Conservation (phyloP, 495 filamentous ascomycete species). For the Aspergillus indologenus region DNA sequence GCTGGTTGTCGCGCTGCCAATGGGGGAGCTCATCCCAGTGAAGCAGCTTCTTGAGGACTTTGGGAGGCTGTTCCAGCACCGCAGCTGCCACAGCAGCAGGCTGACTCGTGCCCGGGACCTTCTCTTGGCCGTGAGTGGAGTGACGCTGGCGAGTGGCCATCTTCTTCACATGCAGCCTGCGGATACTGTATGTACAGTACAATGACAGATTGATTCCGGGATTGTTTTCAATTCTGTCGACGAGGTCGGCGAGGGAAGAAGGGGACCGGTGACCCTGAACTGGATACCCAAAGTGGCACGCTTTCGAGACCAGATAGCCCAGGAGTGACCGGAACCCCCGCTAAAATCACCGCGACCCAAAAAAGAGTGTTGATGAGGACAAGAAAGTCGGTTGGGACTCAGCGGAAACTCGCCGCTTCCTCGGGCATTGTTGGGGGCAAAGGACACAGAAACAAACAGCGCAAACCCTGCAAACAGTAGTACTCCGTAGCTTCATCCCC, state of each 20-base stretch:
- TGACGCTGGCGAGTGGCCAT: constrained; percentile 41
- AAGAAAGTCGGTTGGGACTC: constrained; percentile 6
- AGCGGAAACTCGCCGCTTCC: not conserved
- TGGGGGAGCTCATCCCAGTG: constrained; percentile 62
- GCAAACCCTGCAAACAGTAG: not conserved
- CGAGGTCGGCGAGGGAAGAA: not conserved
- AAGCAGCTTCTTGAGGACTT: constrained; percentile 39
- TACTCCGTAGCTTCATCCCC: constrained; percentile 3
- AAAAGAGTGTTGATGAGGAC: not conserved
- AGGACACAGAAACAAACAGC: not conserved
- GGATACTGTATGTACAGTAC: constrained; percentile 6
- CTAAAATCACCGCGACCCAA: not conserved
- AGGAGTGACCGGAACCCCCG: not conserved
- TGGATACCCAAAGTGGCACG: not conserved
- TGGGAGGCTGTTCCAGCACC: constrained; percentile 29
- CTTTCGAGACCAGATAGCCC: not conserved
- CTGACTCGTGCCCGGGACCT: constrained; percentile 18
- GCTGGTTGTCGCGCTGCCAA: constrained; percentile 78
- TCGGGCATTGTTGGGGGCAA: constrained; percentile 1
- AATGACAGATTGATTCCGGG: not conserved
- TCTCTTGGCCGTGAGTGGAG: constrained; percentile 25
- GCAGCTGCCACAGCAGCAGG: constrained; percentile 19
- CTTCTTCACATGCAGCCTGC: constrained; percentile 18
- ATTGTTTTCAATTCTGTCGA: not conserved
- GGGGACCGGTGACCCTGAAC: not conserved